Conservation (phyloP, 805 yeast species). For the Lipomyces spencermartinsiae region DNA sequence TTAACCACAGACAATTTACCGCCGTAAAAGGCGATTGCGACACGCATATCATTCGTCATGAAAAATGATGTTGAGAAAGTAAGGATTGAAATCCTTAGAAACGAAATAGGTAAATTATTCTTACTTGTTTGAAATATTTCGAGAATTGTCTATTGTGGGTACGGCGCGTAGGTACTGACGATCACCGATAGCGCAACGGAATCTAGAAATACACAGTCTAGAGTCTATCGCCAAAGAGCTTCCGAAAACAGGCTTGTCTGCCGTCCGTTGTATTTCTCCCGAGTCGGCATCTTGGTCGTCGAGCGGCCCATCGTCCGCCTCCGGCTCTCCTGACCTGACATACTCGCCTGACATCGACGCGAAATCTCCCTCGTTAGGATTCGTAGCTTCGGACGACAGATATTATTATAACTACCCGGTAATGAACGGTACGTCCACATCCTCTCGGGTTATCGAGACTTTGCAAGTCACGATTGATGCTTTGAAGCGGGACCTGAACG, state of each 20-base stretch:
- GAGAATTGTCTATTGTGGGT: not conserved
- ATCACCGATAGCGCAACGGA: constrained; percentile 23
- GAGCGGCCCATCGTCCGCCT: not conserved
- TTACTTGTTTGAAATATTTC: no score
- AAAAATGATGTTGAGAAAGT: constrained; percentile 14
- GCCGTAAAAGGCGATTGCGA: not conserved
- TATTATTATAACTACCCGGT: constrained; percentile 8
- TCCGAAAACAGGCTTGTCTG: constrained; percentile 14
- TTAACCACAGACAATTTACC: not conserved
- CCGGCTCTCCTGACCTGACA: constrained; percentile 1
- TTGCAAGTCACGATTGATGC: constrained; percentile 59
- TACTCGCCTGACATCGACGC: not conserved
- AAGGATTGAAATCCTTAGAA: constrained; percentile 28
- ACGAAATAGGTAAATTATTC: constrained; percentile 27
- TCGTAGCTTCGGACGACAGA: constrained; percentile 2
- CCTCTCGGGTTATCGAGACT: constrained; percentile 47
- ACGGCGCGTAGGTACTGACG: not conserved
- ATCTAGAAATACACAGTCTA: constrained; percentile 27
- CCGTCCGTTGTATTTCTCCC: constrained; percentile 4
- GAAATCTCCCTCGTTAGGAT: not conserved
- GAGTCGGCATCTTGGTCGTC: constrained; percentile 4
- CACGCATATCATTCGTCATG: constrained; percentile 9
- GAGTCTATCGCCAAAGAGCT: constrained; percentile 32
- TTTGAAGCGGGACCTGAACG: constrained; percentile 56
- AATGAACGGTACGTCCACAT: constrained; percentile 6